A percentile compares a stretch with the other conserved stretches of the same genome.
Conservation (phyloP, 176 grass and related monocot species). For the Carex myosuroides region DNA sequence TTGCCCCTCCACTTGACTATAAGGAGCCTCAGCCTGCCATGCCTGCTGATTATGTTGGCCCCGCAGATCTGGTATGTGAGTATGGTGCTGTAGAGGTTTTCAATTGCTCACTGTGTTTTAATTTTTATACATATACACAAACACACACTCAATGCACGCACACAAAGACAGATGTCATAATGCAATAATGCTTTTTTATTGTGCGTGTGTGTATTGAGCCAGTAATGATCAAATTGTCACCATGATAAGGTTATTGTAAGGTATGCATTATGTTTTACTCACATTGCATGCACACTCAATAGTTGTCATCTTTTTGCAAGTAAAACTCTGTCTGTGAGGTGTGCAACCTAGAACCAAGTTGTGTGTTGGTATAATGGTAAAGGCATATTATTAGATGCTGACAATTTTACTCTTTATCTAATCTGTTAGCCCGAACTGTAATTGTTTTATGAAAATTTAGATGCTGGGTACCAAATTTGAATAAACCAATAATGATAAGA, state of each 20-base stretch:
- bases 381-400: background rate
- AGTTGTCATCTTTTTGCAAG: background rate
- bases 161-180: too few relatives aligned
- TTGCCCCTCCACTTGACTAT: slow-evolving; percentile 91
- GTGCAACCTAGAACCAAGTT: background rate
- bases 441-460: background rate
- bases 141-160: too few relatives aligned
- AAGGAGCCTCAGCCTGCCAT: slow-evolving; percentile 67
- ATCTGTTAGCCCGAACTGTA: background rate
- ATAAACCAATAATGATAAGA: background rate
- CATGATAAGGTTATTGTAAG: background rate
- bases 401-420: background rate
- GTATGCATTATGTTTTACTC: background rate
- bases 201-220: too few relatives aligned
- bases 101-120: background rate
- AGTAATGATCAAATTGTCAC: background rate
- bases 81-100: background rate
- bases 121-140: too few relatives aligned
- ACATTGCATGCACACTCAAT: background rate
- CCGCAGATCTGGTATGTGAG: slow-evolving; percentile 31
- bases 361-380: background rate
- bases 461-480: background rate
- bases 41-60: slow-evolving; percentile 29
- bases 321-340: background rate
- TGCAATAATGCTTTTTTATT: background rate